Evolutionary conservation across 257 asterid species (phyloP), one percentile per base, ranked within the genome.

Genomic region (Primulina eburnea): DNA sequence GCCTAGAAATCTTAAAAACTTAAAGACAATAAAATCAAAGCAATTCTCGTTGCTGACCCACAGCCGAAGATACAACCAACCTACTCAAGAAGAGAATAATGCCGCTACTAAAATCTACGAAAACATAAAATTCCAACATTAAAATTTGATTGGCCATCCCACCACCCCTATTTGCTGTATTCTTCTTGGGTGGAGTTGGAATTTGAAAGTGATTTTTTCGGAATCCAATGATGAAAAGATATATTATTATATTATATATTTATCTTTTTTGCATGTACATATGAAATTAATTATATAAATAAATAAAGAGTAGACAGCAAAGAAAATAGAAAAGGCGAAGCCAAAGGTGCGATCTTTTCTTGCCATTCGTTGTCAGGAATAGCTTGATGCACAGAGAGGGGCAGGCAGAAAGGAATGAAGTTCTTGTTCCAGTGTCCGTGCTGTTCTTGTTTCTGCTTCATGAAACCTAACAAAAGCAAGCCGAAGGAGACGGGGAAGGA

Each of bases 351-450:
- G 20, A 28, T 35, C 57, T 71, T 75, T 72, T 29, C 70, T 35
- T 38, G 10, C 24, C 24, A 21, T 21, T 21, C 24, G 0, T 52
- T 52, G 12, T 58, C 30, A 9, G 24, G 24, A 21, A 21, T 21
- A 21, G 24, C 24, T 21, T 21, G 24, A n/a, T 12, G 60, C 59
- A 57, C 43, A 35, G 74, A 61, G 60, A 60, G 29, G 11, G 77
- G n/a, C 30, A 20, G 52, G 32, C 17, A 29, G 60, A 69, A 56
- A 63, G 60, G 12, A 17, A 87, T 89, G 96, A 89, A 89, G 84
- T 89, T 89, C 84, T 84, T 89, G 53, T 89, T 89, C 72, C 96
- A 89, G 81, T 87, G 88, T 61, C 96, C 96, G 28, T 85, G 96
- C 68, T 87, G 96, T 72, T 87, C 96, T 0, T 89, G 91, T 68